A percentile compares a stretch with the other conserved stretches of the same genome.
Evolutionary conservation across 2,329 filamentous ascomycete genomes (phyloP).

Genomic region (Daldinia eschscholtzii): DNA sequence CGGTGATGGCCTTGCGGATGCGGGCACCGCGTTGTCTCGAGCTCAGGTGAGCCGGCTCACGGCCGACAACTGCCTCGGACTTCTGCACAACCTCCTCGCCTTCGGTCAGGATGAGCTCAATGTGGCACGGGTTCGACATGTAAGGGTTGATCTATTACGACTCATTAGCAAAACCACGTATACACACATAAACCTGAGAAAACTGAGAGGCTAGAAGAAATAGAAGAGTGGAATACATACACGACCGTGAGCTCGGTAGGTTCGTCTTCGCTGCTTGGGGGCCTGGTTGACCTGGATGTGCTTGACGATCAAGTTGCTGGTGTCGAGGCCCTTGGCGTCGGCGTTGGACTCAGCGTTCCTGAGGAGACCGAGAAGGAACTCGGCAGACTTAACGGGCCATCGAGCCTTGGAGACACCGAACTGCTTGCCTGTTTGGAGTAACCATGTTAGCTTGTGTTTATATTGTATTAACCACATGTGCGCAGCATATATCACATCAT

Average conservation of each 20-base stretch:
- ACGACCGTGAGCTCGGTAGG: conserved; percentile 99
- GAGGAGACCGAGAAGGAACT: conserved; percentile 96
- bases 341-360: conserved; percentile 98
- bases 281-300: conserved; percentile 99
- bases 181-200: neutral
- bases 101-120: conserved; percentile 99
- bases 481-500: conserved; percentile 15
- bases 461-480: neutral
- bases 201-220: neutral
- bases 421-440: conserved; percentile 81
- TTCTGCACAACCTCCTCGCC: conserved; percentile 96
- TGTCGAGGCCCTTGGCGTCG: conserved; percentile 97
- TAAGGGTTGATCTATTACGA: conserved; percentile 93
- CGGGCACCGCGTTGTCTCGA: conserved; percentile 90
- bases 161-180: conserved; percentile 47
- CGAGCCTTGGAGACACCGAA: conserved; percentile 98
- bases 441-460: conserved; percentile 43
- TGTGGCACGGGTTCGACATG: conserved; percentile 99
- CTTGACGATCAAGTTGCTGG: conserved; percentile 97
- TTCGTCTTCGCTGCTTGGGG: conserved; percentile 98
- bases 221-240: conserved; percentile 68
- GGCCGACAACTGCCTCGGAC: conserved; percentile 75
- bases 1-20: conserved; percentile 73
- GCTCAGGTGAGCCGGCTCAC: conserved; percentile 77
- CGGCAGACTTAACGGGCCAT: conserved; percentile 99